Evolutionary conservation across 371 early-diverging fungal species (phyloP), one percentile per base, ranked within the genome.

Genomic region (Neoconidiobolus thromboides): DNA sequence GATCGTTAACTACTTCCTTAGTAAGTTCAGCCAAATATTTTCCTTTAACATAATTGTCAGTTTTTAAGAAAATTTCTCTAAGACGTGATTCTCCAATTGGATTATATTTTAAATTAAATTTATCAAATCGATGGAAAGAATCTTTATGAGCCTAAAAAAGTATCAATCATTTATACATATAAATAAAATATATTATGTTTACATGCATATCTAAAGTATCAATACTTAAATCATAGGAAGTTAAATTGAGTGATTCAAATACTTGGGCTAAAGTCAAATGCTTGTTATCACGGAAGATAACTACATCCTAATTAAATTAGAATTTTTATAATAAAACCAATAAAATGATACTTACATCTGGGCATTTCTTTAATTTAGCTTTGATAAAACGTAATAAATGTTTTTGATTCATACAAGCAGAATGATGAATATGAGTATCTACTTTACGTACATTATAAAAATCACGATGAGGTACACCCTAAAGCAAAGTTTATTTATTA

Each of bases 361-460:
- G 80, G 36, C 64, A 71, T 63, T 82, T 90, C 71, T 85, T 85
- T 71, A 98, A 75, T 73, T 96, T 97, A 51, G 88, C 73, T 71
- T 98, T 98, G 70, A 98, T 97, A 64, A 96, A 98, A 40, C 96
- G 89, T 37, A 98, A 71, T 61, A 98, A 67, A 69, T 97, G 97
- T 75, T 98, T 98, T 68, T 93, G 93, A 71, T 98, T 98, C 96
- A 98, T 97, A 62, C 92, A 91, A 9, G 92, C 82, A 1, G 93
- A 86, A 66, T 94, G 87, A 63, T 98, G 99, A 47, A 98, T 87
- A 78, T 98, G 98, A 38, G 96, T 96, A 72, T 98, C 99, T 38
- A 95, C 97, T 68, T 98, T 98, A 59, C 97, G 85, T 36, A 97
- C 96, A 63, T 96, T 98, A 75, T 98, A 98, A 64, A 97, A 94